A percentile compares a stretch with the other conserved stretches of the same genome.
These are phyloP conservation scores for Fusarium sp. DNA, from an alignment of 2,329 filamentous ascomycete genomes.

Conservation along the genomic window DNA sequence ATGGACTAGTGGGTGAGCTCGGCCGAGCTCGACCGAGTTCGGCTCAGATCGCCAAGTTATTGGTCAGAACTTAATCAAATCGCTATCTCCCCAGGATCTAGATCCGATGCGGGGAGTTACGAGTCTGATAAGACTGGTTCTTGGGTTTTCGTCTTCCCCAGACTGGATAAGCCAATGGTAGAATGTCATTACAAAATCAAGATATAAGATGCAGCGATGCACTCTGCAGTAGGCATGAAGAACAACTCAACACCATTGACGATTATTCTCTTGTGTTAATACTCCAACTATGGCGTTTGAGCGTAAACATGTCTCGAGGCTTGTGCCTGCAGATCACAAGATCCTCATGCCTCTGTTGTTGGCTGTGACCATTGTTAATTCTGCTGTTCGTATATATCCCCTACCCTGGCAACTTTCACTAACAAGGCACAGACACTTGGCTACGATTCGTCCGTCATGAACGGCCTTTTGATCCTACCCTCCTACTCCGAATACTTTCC, in stretches of 20 bases:
- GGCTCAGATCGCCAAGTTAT: neutral
- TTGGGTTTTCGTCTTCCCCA: neutral
- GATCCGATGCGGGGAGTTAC: neutral
- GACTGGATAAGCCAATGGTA: slow-evolving; percentile 2
- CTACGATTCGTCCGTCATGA: neutral
- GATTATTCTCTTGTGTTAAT: neutral
- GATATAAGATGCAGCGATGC: neutral
- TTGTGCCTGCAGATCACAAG: neutral
- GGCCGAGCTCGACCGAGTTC: slow-evolving; percentile 7
- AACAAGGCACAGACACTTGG: neutral
- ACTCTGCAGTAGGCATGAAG: neutral
- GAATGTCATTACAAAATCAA: neutral
- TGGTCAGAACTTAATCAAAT: neutral
- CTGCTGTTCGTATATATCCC: neutral
- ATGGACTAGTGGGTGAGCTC: neutral
- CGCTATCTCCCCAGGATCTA: neutral
- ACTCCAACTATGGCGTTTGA: neutral
- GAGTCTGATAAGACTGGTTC: neutral
- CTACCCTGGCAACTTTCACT: rapidly evolving
- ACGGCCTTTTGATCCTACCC: neutral
- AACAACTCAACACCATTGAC: neutral
- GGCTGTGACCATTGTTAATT: slow-evolving; percentile 1
- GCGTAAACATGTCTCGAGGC: slow-evolving; percentile 1
- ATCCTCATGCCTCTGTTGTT: neutral
- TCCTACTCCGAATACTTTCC: slow-evolving; percentile 3